These are phyloP conservation scores for Kitagawia praeruptora DNA, from an alignment of 129 eudicot genomes.

Conservation along the genomic window DNA sequence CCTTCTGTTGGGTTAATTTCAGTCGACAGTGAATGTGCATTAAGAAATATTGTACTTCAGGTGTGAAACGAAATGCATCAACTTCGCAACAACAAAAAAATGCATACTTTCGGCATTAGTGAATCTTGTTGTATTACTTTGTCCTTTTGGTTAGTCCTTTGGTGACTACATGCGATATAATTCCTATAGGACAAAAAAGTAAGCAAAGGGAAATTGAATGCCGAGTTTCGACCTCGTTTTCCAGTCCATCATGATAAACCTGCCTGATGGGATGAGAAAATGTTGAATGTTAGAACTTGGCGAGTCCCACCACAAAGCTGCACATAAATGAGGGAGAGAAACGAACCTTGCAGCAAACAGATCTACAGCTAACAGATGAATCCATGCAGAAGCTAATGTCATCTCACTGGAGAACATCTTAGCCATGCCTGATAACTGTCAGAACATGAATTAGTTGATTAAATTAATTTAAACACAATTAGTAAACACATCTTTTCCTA, in stretches of 20 bases:
- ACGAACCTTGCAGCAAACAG: slow-evolving; percentile 92
- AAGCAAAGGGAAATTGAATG: slow-evolving; percentile 92
- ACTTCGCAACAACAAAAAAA: too few relatives aligned
- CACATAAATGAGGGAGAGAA: slow-evolving; percentile 7
- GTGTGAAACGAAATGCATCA: background rate
- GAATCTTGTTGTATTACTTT: slow-evolving; percentile 19
- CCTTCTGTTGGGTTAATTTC: background rate
- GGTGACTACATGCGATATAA: slow-evolving; percentile 68
- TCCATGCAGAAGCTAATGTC: slow-evolving; percentile 98
- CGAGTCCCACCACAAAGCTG: background rate
- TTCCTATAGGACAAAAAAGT: slow-evolving; percentile 77
- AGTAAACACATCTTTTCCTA: background rate
- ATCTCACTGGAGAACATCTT: slow-evolving; percentile 89
- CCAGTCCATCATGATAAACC: slow-evolving; percentile 75
- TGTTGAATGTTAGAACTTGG: background rate
- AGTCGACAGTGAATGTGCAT: background rate
- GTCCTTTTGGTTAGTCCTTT: slow-evolving; percentile 38
- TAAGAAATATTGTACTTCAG: background rate
- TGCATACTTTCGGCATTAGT: slow-evolving; percentile 12
- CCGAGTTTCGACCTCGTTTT: slow-evolving; percentile 67
- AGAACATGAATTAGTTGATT: background rate
- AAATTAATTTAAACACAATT: background rate
- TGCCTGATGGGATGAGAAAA: slow-evolving; percentile 45
- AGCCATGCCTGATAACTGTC: slow-evolving; percentile 78
- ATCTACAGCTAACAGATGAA: slow-evolving; percentile 75